Percentiles rank a stretch among this genome's conserved stretches.
Evolutionary conservation across 345 rosid genomes (phyloP).

Genomic region (Citrus trifoliata): DNA sequence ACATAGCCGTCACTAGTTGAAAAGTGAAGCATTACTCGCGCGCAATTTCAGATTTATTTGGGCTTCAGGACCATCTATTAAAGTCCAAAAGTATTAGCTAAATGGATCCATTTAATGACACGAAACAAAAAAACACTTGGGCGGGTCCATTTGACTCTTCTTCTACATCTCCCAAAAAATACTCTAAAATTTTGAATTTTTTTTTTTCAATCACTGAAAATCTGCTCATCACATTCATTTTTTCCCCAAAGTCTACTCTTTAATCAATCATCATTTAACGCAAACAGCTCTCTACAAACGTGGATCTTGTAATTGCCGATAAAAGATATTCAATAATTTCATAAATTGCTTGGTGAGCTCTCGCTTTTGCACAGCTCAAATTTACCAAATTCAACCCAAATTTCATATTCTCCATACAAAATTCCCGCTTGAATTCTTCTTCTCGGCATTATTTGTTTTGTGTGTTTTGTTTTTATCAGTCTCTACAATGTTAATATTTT

Average conservation of each 20-base stretch:
- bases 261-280: neutral
- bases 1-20: too few relatives aligned
- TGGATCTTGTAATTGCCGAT: slow-evolving; percentile 1
- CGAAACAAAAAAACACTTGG: neutral
- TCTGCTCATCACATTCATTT: neutral
- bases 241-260: neutral
- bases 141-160: neutral
- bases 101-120: neutral
- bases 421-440: slow-evolving; percentile 8
- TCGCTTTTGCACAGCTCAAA: neutral
- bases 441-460: slow-evolving; percentile 18
- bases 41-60: too few relatives aligned
- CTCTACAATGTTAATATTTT: neutral
- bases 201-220: neutral
- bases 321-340: neutral
- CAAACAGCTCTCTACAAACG: neutral
- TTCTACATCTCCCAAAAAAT: neutral
- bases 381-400: neutral
- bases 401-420: neutral
- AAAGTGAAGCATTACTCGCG: too few relatives aligned
- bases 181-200: too few relatives aligned
- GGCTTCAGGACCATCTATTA: neutral
- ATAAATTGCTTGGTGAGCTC: slow-evolving; percentile 16
- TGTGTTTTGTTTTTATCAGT: neutral
- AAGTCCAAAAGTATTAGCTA: neutral